Base-by-base conservation (phyloP, 257 asterid genomes). In the Schizonepeta tenuifolia region DNA sequence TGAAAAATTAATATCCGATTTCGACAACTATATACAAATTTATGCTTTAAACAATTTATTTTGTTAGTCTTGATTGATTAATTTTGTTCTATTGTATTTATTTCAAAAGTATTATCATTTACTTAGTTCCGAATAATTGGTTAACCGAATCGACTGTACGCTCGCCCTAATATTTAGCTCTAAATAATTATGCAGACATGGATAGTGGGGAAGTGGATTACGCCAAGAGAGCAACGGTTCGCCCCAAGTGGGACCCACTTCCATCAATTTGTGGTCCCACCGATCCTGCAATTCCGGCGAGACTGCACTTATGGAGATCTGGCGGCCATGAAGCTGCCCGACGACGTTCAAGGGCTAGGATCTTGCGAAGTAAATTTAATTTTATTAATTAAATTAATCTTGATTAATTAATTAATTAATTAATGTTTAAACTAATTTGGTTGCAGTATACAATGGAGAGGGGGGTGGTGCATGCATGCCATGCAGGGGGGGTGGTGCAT, bases 401-500 rank as follows among this genome's bases (percentile, higher is more conserved):
- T 2, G 3, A 5, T 31, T 31, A 31, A 31, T 31, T 4, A 24
- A 24, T 5, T 31, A 31, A 31, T 5, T 31, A 5, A 31, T 31
- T 31, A 31, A 5, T 31, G 5, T 26, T 26, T n/a, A n/a, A n/a
- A 3, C 3, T 26, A 26, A 11, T 41, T 44, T 13, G 4, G 17
- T 20, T 46, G 72, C 78, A 94, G 98, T 94, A 94, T 56, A 89
- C 97, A 5, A 91, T 94, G 98, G 96, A 82, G 21, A 85, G 98
- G 81, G 97, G 98, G 31, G 95, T 91, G n/a, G 97, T 93, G 21
- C 98, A 93, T 57, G 98, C 98, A 7, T 93, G 98, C 70, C 98
- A 93, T 56, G 98, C 97, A 0, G 98, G 98, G 1, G 98, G 98
- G 2, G 91, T 83, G 5, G 94, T 92, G 38, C 98, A 93, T 46